These are phyloP conservation scores for Polyporus tsugae DNA, from an alignment of 1,284 basidiomycete species.

Conservation along the genomic window DNA sequence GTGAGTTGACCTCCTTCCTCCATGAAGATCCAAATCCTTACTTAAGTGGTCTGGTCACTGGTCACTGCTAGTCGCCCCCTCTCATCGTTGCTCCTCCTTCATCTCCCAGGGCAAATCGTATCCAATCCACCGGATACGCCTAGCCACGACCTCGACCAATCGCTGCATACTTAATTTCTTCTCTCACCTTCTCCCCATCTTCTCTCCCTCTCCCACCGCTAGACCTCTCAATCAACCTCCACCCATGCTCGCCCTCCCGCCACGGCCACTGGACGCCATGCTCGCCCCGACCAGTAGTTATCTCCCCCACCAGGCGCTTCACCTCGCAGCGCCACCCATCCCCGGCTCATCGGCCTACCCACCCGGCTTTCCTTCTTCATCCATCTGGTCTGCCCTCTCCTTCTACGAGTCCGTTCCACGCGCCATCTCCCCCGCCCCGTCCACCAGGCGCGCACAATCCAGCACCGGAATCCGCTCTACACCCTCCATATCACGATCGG, in stretches of 20 bases:
- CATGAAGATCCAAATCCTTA: neutral
- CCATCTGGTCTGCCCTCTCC: conserved; percentile 4
- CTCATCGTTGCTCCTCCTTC: neutral
- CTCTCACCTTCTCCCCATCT: neutral
- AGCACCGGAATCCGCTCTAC: neutral
- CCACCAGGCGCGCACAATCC: neutral
- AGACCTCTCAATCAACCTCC: neutral
- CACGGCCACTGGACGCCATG: neutral
- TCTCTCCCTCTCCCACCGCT: conserved; percentile 1
- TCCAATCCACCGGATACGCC: conserved; percentile 4
- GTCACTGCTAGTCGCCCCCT: neutral
- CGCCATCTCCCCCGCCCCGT: conserved; percentile 10
- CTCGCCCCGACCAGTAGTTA: neutral
- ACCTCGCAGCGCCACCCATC: conserved; percentile 9
- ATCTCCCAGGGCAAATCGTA: neutral
- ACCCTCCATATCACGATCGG: neutral
- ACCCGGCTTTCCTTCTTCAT: neutral
- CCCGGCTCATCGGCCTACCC: neutral
- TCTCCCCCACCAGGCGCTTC: conserved; percentile 5
- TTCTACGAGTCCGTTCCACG: conserved; percentile 16
- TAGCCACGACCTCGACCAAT: neutral
- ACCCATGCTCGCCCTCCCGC: conserved; percentile 7
- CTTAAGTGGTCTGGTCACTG: neutral
- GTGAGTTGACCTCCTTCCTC: neutral
- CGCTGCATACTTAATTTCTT: neutral